Conservation (phyloP, 2,329 filamentous ascomycete genomes). For the Penicillium sp. region DNA sequence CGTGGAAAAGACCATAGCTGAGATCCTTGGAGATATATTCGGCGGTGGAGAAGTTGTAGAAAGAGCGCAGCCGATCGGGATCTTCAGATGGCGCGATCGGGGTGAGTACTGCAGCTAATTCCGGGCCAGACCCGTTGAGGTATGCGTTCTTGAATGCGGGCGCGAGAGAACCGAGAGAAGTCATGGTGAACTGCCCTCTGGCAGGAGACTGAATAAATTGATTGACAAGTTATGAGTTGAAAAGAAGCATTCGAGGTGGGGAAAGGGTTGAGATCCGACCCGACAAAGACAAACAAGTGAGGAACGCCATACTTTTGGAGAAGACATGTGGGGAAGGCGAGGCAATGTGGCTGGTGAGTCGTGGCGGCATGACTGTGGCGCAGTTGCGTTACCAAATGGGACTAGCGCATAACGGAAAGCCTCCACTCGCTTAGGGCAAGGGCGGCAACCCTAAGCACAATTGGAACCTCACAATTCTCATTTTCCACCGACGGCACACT, state of each 20-base stretch:
- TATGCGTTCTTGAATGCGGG: conserved; percentile 64
- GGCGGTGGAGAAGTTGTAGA: conserved; percentile 62
- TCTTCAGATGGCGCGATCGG: conserved; percentile 58
- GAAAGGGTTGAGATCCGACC: background rate
- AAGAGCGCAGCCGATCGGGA: conserved; percentile 57
- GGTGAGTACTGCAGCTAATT: conserved; percentile 64
- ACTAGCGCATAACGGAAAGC: conserved; percentile 22
- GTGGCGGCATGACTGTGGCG: background rate
- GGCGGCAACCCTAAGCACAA: conserved; percentile 39
- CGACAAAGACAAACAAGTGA: background rate
- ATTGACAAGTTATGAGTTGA: background rate
- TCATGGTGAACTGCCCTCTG: conserved; percentile 47
- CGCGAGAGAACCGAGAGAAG: conserved; percentile 63
- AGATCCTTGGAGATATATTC: conserved; percentile 61
- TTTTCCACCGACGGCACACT: conserved; percentile 30
- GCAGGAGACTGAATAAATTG: background rate
- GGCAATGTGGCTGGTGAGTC: conserved; percentile 9
- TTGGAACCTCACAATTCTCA: conserved; percentile 35
- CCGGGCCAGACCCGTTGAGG: conserved; percentile 56
- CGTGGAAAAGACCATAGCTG: conserved; percentile 60
- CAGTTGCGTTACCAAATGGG: conserved; percentile 11
- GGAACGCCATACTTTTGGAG: conserved; percentile 6
- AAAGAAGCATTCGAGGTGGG: conserved; percentile 1
- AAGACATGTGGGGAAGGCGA: conserved; percentile 9
- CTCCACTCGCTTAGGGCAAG: conserved; percentile 37